Evolutionary conservation across 441 rosid species (phyloP), one percentile per base, ranked within the genome.

Genomic region (Populus hybrid): DNA sequence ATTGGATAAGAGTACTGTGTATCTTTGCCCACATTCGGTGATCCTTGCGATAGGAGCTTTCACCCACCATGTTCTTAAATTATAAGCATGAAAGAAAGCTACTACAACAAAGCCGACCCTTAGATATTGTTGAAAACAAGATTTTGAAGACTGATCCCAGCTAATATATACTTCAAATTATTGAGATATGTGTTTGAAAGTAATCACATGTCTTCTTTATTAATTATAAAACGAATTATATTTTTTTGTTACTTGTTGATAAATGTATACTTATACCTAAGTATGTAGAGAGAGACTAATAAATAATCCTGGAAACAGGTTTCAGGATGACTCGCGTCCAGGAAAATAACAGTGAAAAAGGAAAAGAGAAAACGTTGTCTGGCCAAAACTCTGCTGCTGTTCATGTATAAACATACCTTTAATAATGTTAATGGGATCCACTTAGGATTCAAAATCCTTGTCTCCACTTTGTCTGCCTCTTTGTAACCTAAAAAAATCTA

Each of bases 381-480:
- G 38, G 38, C 38, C 38, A 35, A 6, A 35, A 35, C 8, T 35
- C 8, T 35, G 38, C 32, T 30, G 32, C 32, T 30, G 32, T 30
- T 35, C 38, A 35, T 7, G 38, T 7, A 35, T 30, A 30, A 30
- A 30, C 32, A 30, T 30, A 3, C 1, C 38, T 35, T 35, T 35
- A 30, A 30, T 21, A 30, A 3, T 5, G 72, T 71, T 16, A 38
- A 81, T 82, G 88, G 82, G 81, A 73, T 81, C 88, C 87, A 82
- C 84, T 1, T 81, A 36, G 85, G 84, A 83, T 82, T 30, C 32
- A 36, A 82, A 71, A 79, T 75, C 32, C 10, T 64, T 84, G 89
- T 81, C 88, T 72, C 86, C 89, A 79, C 85, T 63, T 72, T 84
- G 75, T 57, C 75, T 81, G 67, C 79, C 8, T 7, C 38, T 35